Evolutionary conservation across 1,284 basidiomycete genomes (phyloP), one percentile per base, ranked within the genome.

Genomic region (Caloboletus firmus): DNA sequence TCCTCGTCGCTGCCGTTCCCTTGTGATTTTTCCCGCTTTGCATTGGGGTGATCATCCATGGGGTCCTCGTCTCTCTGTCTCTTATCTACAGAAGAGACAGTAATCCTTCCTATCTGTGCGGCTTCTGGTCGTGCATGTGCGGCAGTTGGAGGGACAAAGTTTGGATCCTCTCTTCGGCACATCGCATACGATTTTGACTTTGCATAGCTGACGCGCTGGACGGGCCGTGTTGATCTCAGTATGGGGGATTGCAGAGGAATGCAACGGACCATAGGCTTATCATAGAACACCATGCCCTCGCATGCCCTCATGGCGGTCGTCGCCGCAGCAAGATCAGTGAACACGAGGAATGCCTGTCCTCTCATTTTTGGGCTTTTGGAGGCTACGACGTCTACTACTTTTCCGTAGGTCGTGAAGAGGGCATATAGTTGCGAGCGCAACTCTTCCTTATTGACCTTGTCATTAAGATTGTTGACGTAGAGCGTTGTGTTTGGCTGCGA

Each of bases 321-420:
- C 51, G 95, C 93, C 45, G 86, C 82, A 18, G 89, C 83, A 55
- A 95, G 83, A 75, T 95, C 93, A 58, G 85, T 83, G 74, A 98
- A 99, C 59, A 97, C 95, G 64, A 99, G 83, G 72, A 98, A 99
- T 1, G 96, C 96, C 75, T 98, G 95, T 3, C 96, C 96, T 58
- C 91, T 84, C 86, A 95, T 95, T 67, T 87, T 90, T 51, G 82
- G 74, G 60, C 79, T 84, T 70, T 98, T 95, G 41, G 91, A 87
- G n/a, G 96, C 95, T 49, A 98, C 84, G 48, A 99, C 84, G 72
- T 99, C 96, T 73, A 98, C 83, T 44, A 99, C 79, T 68, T 87
- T 88, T 64, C 96, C 96, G 74, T 98, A 94, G 24, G 93, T 90
- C 13, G 87, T 88, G 78, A 99, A 99, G 50, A 99, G 84, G 26